Conservation (phyloP, 441 rosid genomes). For the Melastoma candidum region DNA sequence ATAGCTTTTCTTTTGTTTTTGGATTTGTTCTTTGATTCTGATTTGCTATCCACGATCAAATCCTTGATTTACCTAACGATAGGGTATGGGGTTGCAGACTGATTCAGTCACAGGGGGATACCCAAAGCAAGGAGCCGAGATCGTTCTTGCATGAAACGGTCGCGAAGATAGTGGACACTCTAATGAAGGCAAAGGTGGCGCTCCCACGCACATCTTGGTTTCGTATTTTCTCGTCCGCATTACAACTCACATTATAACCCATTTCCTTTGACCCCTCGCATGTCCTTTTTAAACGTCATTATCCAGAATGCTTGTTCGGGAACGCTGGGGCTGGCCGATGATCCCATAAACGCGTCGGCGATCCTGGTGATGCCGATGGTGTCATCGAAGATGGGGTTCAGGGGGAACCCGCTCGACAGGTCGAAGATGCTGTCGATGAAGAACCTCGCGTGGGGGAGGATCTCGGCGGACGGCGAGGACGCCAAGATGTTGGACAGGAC, state of each 20-base stretch:
- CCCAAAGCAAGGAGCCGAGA: slow-evolving; percentile 49
- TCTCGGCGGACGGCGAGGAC: slow-evolving; percentile 40
- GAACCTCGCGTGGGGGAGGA: slow-evolving; percentile 63
- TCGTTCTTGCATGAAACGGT: slow-evolving; percentile 44
- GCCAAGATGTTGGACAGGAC: slow-evolving; percentile 27
- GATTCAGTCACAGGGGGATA: slow-evolving; percentile 39
- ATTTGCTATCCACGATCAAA: not conserved
- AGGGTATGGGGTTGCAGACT: slow-evolving; percentile 28
- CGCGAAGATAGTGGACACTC: slow-evolving; percentile 39
- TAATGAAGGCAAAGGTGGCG: slow-evolving; percentile 72
- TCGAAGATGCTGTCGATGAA: slow-evolving; percentile 55
- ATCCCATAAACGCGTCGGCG: slow-evolving; percentile 88
- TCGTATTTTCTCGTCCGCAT: not conserved
- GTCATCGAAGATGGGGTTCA: slow-evolving; percentile 84
- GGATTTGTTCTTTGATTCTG: too few species aligned
- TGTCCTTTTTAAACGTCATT: slow-evolving; percentile 2
- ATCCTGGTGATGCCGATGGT: slow-evolving; percentile 95
- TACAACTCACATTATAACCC: not conserved
- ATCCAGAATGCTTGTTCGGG: slow-evolving; percentile 61
- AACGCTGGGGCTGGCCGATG: slow-evolving; percentile 79
- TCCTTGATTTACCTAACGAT: not conserved
- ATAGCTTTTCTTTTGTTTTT: too few species aligned
- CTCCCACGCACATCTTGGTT: not conserved
- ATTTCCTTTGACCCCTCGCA: not conserved
- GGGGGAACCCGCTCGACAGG: slow-evolving; percentile 61